Percentiles rank a stretch among this genome's conserved stretches.
Evolutionary conservation across 176 grass and related monocot genomes (phyloP).

Genomic region (Cymbopogon citratus): DNA sequence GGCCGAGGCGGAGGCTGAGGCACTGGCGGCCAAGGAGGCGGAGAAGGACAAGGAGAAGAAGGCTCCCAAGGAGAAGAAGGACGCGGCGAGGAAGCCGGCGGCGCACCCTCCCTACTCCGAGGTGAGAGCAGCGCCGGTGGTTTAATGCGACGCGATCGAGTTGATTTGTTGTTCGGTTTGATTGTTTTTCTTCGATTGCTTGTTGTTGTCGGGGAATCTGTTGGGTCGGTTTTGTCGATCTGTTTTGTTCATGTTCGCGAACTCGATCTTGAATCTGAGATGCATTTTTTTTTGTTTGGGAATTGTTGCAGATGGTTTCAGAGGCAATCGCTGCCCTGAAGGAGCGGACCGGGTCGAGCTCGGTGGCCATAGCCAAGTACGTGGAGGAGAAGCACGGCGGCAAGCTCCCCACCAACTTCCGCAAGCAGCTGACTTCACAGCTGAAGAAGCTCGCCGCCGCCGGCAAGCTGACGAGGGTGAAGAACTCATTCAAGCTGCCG

Average conservation of each 20-base stretch:
- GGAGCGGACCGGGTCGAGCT: conserved; percentile 74
- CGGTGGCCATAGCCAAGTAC: conserved; percentile 67
- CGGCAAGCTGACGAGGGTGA: conserved; percentile 60
- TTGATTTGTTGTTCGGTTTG: neutral
- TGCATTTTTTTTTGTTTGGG: neutral
- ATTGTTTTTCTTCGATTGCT: neutral
- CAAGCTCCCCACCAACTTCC: conserved; percentile 55
- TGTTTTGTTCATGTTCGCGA: too few relatives aligned
- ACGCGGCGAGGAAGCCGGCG: conserved; percentile 42
- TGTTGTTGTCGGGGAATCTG: neutral
- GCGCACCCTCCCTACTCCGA: conserved; percentile 68
- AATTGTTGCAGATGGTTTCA: conserved; percentile 50
- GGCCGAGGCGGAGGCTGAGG: neutral
- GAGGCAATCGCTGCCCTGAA: conserved; percentile 78
- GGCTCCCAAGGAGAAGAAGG: neutral
- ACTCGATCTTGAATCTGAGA: neutral
- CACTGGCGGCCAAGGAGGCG: neutral
- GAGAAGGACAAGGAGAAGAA: neutral
- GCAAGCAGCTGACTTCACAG: conserved; percentile 44
- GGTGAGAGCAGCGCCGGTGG: conserved; percentile 18
- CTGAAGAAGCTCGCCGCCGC: conserved; percentile 58
- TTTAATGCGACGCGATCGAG: neutral
- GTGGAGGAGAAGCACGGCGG: conserved; percentile 59
- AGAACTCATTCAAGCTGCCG: conserved; percentile 74
- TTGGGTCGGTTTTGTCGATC: neutral